Evolutionary conservation across 139 green algal species (phyloP), one percentile per base, ranked within the genome.

Genomic region (Coelastrella sp.): DNA sequence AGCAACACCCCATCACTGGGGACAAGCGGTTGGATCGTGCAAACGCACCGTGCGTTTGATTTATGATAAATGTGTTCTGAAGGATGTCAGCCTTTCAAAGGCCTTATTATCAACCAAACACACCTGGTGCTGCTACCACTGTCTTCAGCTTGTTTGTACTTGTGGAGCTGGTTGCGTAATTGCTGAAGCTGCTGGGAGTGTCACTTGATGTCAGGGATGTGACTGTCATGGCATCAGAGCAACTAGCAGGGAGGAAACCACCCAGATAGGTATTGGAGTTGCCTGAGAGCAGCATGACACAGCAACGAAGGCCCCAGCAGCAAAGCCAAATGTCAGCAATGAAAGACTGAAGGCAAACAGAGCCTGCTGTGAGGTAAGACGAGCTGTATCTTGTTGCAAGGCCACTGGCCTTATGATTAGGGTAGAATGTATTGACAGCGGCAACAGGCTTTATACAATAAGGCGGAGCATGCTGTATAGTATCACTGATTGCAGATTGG

Each of bases 111-210:
- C 17, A 76, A 10, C 68, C 68, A 25, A 5, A 70, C 63, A 70
- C 14, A 76, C 74, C 74, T 59, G 84, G 84, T 25, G 84, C 84
- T 6, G 84, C 84, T 59, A 80, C 58, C n/a, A 88, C n/a, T 6
- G 49, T 57, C 8, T 60, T 76, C 19, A 66, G 14, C 49, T 81
- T 81, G 80, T 8, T 86, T 61, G 8, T 3, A 58, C 25, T 58
- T 8, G 74, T 60, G 25, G 68, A 76, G 19, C 15, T 75, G 22
- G 0, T 59, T 57, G 68, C 84, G 12, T 65, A 56, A 66, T 88
- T 88, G 25, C 25, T 66, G 27, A 88, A 88, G 49, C 60, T 68
- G 17, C 65, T 81, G 35, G 84, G 84, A 4, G 57, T n/a, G 68
- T 88, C 68, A 56, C 7, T 59, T n/a, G 25, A 60, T 6, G 25